Base-by-base conservation (phyloP, 208 protist species). In the Trypanosoma brucei region DNA sequence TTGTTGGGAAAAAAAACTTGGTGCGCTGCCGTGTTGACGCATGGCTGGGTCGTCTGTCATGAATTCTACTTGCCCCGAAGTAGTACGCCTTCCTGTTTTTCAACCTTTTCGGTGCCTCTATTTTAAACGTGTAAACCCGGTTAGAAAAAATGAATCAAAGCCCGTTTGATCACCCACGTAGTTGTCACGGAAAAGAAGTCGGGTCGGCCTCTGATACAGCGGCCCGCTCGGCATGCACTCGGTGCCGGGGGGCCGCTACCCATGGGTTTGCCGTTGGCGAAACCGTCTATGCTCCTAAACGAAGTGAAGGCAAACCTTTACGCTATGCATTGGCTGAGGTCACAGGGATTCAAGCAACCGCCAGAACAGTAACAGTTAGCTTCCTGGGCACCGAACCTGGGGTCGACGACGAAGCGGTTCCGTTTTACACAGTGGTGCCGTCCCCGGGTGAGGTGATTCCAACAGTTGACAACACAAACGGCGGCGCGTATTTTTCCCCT, bases 361-460 rank as follows among this genome's bases (percentile, higher is more conserved):
- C 77, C 8, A 75, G 79, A 31, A 89, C 85, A n/a, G 82, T 81
- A 39, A 85, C 78, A 0, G 79, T 89, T 30, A 59, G 72, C 40
- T 88, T 87, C 52, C 65, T 82, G 51, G 79, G 76, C 38, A 68
- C 75, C 22, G 79, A 89, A 49, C 76, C 81, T 2, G 85, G 82
- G 42, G 80, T 87, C 7, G 85, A 92, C 40, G 85, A 92, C 62
- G 78, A 83, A 61, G 71, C 79, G 1, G 65, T 92, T 68, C 78
- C 76, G 5, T 48, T 91, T 9, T 86, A 81, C 59, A 74, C 81
- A 46, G 64, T 86, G 46, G 68, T 91, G 9, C 81, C 78, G 1
- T 91, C 81, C 58, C 78, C 84, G 9, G 60, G 66, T 3, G 22
- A 45, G 34, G 81, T 65, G 40, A 65, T 85, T 31, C 3, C 39